Base-by-base conservation (phyloP, 2,329 filamentous ascomycete genomes). In the Bipolaris zeicola region DNA sequence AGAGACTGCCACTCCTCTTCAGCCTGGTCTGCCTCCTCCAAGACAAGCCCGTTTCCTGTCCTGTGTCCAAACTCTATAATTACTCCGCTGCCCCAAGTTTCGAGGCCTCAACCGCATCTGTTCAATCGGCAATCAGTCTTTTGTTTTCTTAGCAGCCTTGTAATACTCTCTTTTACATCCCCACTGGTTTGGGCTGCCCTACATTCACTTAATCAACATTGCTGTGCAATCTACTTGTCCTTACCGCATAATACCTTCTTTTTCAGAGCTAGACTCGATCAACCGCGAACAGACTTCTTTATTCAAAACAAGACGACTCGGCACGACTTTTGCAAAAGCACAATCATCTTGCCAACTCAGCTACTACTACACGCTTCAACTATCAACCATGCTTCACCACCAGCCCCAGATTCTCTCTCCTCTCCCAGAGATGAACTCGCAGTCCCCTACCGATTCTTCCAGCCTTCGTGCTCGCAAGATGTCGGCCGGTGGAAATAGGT, bases 401-500 rank as follows among this genome's bases (percentile, higher is more conserved):
- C 71, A 75, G 55, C 73, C 73, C 44, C 72, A 76, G 51, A 71
- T 75, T 22, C 70, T 76, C 22, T 76, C 74, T 33, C 74, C 74
- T 52, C 71, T 77, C 16, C 69, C 63, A 11, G 74, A 77, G 64
- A 73, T 73, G 67, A 70, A 73, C 59, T 57, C 67, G 18, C 67
- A 73, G 42, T 62, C 63, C 14, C 51, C 69, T 22, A n/a, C 22
- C 13, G 64, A 68, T 54, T 41, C 61, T 24, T 71, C 73, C 82
- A 85, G 52, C 79, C 88, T 71, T 79, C 89, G 90, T 78, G 85
- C 82, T 72, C 84, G 88, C 60, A 91, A 89, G 79, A 78, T 83
- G 60, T 83, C 89, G 57, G 89, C 88, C 48, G 89, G 89, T 62
- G 89, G 90, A 65, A 89, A 90, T 67, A 84, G 90, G 75, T 90